A percentile compares a stretch with the other conserved stretches of the same genome.
phyloP scores from a whole-genome alignment of 1,284 basidiomycete genomes.

The Ustilago loliicola region DNA sequence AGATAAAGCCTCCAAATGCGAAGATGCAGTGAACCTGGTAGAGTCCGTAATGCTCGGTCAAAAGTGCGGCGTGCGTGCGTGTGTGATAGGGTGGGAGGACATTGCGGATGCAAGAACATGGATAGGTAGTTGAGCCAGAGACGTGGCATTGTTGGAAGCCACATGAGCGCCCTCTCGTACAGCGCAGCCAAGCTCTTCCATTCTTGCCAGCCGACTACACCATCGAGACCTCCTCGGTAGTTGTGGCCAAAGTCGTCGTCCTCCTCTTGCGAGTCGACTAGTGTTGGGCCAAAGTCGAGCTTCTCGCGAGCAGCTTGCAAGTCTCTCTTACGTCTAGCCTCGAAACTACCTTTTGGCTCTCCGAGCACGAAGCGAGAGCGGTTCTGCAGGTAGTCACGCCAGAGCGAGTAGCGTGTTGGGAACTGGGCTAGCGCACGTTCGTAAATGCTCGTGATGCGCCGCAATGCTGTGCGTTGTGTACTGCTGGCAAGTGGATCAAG shows the following conservation, averaged over 20 bases:
- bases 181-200: slow-evolving; percentile 90
- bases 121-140: slow-evolving; percentile 94
- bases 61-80: slow-evolving; percentile 94
- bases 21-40: slow-evolving; percentile 92
- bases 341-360: slow-evolving; percentile 72
- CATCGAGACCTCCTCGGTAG: slow-evolving; percentile 88
- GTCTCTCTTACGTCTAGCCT: slow-evolving; percentile 70
- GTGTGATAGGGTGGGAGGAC: slow-evolving; percentile 84
- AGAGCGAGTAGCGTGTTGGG: slow-evolving; percentile 90
- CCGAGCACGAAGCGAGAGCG: slow-evolving; percentile 90
- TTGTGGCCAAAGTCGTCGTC: slow-evolving; percentile 78
- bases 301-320: slow-evolving; percentile 73
- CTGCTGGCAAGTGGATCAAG: slow-evolving; percentile 78
- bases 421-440: slow-evolving; percentile 91
- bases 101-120: slow-evolving; percentile 89
- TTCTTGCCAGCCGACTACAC: slow-evolving; percentile 90
- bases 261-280: slow-evolving; percentile 55
- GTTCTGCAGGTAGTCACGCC: slow-evolving; percentile 90
- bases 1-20: slow-evolving; percentile 95
- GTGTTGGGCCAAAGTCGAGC: slow-evolving; percentile 74
- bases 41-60: slow-evolving; percentile 91
- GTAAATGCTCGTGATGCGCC: slow-evolving; percentile 88
- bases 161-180: slow-evolving; percentile 93
- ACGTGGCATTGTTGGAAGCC: slow-evolving; percentile 92
- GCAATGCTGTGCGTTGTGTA: slow-evolving; percentile 80